Percentiles rank a stretch among this genome's conserved stretches.
These are phyloP conservation scores for Cinnamomum micranthum DNA, from an alignment of 164 flowering plant genomes.

Conservation along the genomic window DNA sequence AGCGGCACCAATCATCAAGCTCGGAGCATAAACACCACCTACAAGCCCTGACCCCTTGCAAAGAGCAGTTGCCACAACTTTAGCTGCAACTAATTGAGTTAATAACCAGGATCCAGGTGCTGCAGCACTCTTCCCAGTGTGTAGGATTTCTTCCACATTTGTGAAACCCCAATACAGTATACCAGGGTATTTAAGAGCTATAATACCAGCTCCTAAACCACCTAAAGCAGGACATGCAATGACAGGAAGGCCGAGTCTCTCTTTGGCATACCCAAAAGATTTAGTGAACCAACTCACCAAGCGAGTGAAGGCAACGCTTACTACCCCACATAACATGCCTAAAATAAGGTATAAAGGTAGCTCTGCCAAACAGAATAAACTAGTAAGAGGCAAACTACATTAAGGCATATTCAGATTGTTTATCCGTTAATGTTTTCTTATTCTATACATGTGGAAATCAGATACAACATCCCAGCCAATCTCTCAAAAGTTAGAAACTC, in stretches of 20 bases:
- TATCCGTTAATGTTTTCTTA: no score
- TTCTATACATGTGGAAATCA: no score
- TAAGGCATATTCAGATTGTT: no score
- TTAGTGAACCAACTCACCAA: conserved; percentile 81
- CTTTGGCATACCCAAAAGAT: conserved; percentile 67
- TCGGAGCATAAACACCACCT: conserved; percentile 99
- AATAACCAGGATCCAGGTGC: conserved; percentile 97
- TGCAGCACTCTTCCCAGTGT: conserved; percentile 92
- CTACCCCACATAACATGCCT: conserved; percentile 98
- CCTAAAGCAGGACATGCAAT: conserved; percentile 96
- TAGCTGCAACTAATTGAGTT: conserved; percentile 86
- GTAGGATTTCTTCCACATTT: conserved; percentile 96
- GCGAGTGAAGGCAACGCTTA: conserved; percentile 87
- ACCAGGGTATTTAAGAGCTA: conserved; percentile 97
- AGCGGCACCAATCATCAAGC: conserved; percentile 99
- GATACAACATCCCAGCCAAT: no score
- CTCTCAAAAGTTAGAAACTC: no score
- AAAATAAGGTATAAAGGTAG: conserved; percentile 87
- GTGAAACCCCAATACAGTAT: conserved; percentile 97
- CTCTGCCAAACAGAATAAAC: conserved; percentile 43
- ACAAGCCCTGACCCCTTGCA: conserved; percentile 99
- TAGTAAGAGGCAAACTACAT: no score
- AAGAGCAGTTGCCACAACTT: conserved; percentile 94
- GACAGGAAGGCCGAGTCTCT: conserved; percentile 70
- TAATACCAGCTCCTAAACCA: conserved; percentile 93